Evolutionary conservation across 257 asterid genomes (phyloP).

Genomic region (Plantago elongata): DNA sequence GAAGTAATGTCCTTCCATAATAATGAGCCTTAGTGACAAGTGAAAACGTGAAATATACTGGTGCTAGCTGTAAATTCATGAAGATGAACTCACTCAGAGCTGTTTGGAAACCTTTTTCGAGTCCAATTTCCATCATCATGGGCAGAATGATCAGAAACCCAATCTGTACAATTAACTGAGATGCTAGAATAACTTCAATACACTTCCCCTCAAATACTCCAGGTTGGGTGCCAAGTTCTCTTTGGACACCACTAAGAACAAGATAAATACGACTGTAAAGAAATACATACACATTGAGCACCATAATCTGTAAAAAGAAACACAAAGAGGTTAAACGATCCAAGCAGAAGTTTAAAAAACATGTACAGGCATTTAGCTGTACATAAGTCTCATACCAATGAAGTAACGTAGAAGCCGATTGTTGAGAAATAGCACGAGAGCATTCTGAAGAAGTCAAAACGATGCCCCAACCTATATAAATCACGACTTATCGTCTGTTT

Average conservation of each 20-base stretch:
- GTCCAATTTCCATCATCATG: conserved; percentile 98
- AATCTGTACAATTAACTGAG: conserved; percentile 91
- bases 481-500: conserved; percentile 97
- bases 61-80: conserved; percentile 93
- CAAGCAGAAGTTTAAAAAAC: conserved; percentile 6
- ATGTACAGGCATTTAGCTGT: background rate
- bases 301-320: conserved; percentile 68
- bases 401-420: conserved; percentile 87
- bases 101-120: conserved; percentile 85
- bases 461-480: conserved; percentile 93
- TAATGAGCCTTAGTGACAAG: conserved; percentile 94
- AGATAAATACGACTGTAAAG: conserved; percentile 96
- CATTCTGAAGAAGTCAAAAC: conserved; percentile 94
- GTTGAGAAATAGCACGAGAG: conserved; percentile 90
- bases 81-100: conserved; percentile 83
- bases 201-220: conserved; percentile 54
- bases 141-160: conserved; percentile 94
- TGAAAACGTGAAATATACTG: conserved; percentile 91
- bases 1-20: conserved; percentile 87
- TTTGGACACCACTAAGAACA: conserved; percentile 88
- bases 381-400: conserved; percentile 52
- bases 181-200: conserved; percentile 86
- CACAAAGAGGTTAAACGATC: conserved; percentile 18
- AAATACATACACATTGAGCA: conserved; percentile 87
- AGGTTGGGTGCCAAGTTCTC: conserved; percentile 59